Conservation (phyloP, 768 basidiomycete species). For the Lactarius sp. region DNA sequence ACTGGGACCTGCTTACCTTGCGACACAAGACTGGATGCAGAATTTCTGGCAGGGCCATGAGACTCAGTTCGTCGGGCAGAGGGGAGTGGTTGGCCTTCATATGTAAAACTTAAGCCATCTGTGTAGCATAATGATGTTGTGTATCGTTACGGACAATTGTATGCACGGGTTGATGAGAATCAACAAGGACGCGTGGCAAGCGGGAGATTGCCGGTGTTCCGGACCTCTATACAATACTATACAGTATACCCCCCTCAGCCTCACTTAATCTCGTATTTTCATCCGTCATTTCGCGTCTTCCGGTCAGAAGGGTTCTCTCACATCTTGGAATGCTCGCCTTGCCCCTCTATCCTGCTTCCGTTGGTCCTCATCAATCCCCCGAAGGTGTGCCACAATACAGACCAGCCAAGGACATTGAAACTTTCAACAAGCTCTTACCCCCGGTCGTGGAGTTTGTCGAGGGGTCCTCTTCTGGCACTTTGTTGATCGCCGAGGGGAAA, state of each 20-base stretch:
- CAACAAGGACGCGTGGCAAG: constrained; percentile 6
- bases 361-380: constrained; percentile 48
- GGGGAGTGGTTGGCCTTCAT: background rate
- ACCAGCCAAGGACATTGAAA: constrained; percentile 65
- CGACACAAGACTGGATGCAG: constrained; percentile 1
- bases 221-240: background rate
- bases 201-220: constrained; percentile 6
- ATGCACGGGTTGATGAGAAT: constrained; percentile 7
- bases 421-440: constrained; percentile 73
- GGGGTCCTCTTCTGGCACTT: constrained; percentile 72
- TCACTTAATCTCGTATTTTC: background rate
- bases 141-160: constrained; percentile 7
- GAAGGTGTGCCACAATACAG: constrained; percentile 54
- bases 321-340: constrained; percentile 57
- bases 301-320: background rate
- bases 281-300: background rate
- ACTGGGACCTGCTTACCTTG: background rate
- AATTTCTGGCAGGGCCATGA: constrained; percentile 8
- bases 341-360: constrained; percentile 50
- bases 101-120: background rate
- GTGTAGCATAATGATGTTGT: constrained; percentile 12
- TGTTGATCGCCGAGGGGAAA: constrained; percentile 67
- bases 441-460: constrained; percentile 82
- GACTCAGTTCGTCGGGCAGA: background rate
- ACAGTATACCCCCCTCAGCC: constrained; percentile 4